Conservation (phyloP, 768 basidiomycete species). For the Pleurotus platypus region DNA sequence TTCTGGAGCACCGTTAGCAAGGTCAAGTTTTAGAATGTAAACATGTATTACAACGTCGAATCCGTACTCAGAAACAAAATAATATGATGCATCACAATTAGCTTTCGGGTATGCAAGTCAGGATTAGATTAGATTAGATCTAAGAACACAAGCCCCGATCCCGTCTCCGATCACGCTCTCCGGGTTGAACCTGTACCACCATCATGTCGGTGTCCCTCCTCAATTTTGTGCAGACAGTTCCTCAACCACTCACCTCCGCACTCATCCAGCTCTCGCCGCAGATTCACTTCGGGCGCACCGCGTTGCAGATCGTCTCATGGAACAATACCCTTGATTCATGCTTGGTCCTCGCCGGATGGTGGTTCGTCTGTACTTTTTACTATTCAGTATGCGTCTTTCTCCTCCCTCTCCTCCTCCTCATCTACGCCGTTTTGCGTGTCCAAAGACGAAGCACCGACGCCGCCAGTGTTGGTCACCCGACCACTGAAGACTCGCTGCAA, state of each 20-base stretch:
- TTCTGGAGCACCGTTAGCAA: conserved; percentile 49
- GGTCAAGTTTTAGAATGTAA: conserved; percentile 19
- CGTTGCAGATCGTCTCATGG: conserved; percentile 57
- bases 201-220: conserved; percentile 16
- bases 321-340: conserved; percentile 45
- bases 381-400: conserved; percentile 50
- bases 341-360: conserved; percentile 71
- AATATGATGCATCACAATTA: too few species aligned
- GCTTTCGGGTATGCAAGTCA: too few species aligned
- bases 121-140: too few species aligned
- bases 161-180: too few species aligned
- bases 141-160: too few species aligned
- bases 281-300: conserved; percentile 39
- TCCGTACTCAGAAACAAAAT: too few species aligned
- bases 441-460: conserved; percentile 16
- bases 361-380: conserved; percentile 67
- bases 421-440: conserved; percentile 15
- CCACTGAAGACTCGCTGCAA: conserved; percentile 53
- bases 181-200: too few species aligned
- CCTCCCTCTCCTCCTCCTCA: conserved; percentile 49
- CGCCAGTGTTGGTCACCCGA: not conserved
- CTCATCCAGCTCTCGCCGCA: conserved; percentile 61
- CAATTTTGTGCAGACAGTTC: conserved; percentile 58
- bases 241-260: conserved; percentile 55
- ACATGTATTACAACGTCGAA: too few species aligned